A percentile compares a stretch with the other conserved stretches of the same genome.
phyloP scores from a whole-genome alignment of 2,329 filamentous ascomycete genomes.

The Hypoxylon sp. region DNA sequence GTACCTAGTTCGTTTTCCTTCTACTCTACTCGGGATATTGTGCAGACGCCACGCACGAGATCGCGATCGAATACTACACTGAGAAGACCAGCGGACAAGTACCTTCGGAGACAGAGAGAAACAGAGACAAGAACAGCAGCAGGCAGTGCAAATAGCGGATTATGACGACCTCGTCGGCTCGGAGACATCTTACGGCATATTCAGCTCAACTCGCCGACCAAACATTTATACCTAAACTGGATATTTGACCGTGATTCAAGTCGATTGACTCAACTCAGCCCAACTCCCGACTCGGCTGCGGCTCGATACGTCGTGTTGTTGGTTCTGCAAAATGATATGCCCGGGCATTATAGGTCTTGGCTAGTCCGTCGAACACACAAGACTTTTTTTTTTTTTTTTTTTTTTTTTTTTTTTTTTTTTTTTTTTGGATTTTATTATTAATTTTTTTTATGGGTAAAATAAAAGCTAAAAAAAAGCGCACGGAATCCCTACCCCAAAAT shows the following conservation, averaged over 20 bases:
- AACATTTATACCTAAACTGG: conserved; percentile 20
- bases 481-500: too few species aligned
- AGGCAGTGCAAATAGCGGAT: background rate
- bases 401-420: too few species aligned
- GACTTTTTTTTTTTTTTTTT: background rate
- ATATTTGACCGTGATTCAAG: conserved; percentile 16
- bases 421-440: too few species aligned
- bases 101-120: conserved; percentile 31
- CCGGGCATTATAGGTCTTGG: conserved; percentile 22
- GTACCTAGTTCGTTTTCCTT: conserved; percentile 34
- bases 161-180: conserved; percentile 26
- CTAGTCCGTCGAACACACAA: conserved; percentile 6
- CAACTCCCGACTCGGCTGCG: conserved; percentile 12
- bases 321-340: conserved; percentile 18
- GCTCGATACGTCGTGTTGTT: conserved; percentile 14
- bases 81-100: conserved; percentile 44
- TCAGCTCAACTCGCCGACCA: conserved; percentile 24
- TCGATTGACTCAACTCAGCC: conserved; percentile 6
- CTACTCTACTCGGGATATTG: conserved; percentile 45
- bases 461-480: too few species aligned
- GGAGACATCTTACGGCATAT: conserved; percentile 26
- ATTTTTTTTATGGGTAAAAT: too few species aligned
- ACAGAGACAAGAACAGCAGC: background rate
- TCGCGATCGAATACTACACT: conserved; percentile 44
- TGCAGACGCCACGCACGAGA: conserved; percentile 49